Evolutionary conservation across 495 filamentous ascomycete species (phyloP), one percentile per base, ranked within the genome.

Genomic region (Aspergillus haitiensis): DNA sequence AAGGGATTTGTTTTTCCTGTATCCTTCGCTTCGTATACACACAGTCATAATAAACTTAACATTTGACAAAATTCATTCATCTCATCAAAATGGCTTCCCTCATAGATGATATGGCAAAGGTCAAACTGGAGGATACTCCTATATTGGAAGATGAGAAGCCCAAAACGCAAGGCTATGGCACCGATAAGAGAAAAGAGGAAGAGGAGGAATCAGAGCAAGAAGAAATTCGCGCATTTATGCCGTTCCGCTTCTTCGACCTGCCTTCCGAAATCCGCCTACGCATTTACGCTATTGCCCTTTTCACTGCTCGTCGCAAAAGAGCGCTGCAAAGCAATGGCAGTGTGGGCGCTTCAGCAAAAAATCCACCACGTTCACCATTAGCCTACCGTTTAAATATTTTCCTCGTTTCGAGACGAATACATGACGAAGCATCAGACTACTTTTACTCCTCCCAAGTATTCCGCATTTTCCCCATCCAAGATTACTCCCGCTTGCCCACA

Each of bases 381-480:
- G 69, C 76, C 9, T 68, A 78, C 13, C 81, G 88, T 44, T 70
- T 88, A 52, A 73, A 76, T 6, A 74, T 91, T 35, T 84, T 93
- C 56, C 79, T 87, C 21, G 79, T 78, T 50, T 89, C 82, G 60
- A 77, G 74, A 13, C 84, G 81, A 13, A 74, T 94, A 59, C 86
- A 93, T 68, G 69, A 78, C 21, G 92, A 95, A 71, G 87, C 91
- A 3, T 84, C 82, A 34, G 78, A 86, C 60, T 76, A 82, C 67
- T 95, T 93, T 74, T 95, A 91, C 72, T 83, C 84, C 63, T 81
- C 76, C 34, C 87, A 89, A 65, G 88, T 85, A 7, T 89, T 94
- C 70, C 88, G 90, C 44, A 69, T 95, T 42, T 95, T 93, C 63
- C 87, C 87, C 6, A 83, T 84, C 18, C 82, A 88, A 60, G 86